phyloP scores from a whole-genome alignment of 768 basidiomycete genomes.

The Boletus vermiculosoides region DNA sequence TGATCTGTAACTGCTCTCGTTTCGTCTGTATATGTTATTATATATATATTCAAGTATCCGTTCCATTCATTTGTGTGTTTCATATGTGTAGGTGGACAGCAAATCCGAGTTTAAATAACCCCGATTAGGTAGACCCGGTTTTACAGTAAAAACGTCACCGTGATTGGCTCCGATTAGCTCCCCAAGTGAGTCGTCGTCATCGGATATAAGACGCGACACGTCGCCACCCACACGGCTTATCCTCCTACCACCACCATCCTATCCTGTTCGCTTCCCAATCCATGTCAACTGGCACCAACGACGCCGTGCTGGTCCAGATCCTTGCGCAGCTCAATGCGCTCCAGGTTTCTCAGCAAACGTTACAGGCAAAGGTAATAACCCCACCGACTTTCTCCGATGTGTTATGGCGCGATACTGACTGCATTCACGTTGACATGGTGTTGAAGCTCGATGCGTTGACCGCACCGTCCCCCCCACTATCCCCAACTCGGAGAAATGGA shows the following conservation, averaged over 20 bases:
- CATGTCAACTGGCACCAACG: conserved; percentile 35
- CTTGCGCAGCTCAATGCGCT: conserved; percentile 67
- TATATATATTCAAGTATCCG: not conserved
- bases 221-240: conserved; percentile 1
- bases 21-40: not conserved
- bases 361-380: conserved; percentile 73
- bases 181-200: not conserved
- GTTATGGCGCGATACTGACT: not conserved
- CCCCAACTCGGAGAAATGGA: conserved; percentile 25
- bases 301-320: conserved; percentile 70
- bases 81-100: no score
- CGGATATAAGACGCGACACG: conserved; percentile 7
- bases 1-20: not conserved
- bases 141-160: not conserved
- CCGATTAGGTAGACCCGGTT: not conserved
- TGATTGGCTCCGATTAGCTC: not conserved
- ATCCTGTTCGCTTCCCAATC: not conserved
- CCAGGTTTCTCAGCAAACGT: conserved; percentile 70
- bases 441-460: conserved; percentile 52
- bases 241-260: conserved; percentile 13
- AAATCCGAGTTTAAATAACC: not conserved
- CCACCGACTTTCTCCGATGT: not conserved
- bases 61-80: not conserved
- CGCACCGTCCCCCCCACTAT: conserved; percentile 23
- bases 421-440: not conserved